Conservation (phyloP, 176 grass and related monocot species). For the Oryza meyeriana region DNA sequence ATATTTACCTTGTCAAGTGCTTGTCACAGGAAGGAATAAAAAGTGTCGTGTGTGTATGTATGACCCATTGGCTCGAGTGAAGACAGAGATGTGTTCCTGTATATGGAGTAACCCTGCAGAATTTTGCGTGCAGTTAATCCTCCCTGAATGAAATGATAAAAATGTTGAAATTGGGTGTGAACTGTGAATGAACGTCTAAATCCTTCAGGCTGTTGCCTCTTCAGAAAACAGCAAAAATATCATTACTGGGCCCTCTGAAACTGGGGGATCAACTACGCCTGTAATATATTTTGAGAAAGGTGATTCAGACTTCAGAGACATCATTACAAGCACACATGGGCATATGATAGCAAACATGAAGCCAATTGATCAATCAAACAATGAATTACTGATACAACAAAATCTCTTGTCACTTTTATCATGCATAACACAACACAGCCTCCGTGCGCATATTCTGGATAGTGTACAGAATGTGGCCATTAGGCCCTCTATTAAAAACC, state of each 20-base stretch:
- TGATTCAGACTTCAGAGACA: not conserved
- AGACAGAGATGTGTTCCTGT: not conserved
- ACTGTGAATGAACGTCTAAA: not conserved
- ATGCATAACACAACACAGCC: conserved; percentile 17
- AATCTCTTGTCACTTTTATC: conserved; percentile 27
- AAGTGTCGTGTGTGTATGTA: not conserved
- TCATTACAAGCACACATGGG: not conserved
- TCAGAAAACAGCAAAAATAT: not conserved
- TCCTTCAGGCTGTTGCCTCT: not conserved
- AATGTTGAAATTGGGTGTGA: not conserved
- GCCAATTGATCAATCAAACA: not conserved
- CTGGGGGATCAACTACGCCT: not conserved
- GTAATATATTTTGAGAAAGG: not conserved
- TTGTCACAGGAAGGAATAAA: not conserved
- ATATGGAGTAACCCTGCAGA: not conserved
- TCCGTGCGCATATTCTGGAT: conserved; percentile 9
- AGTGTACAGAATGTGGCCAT: conserved; percentile 17
- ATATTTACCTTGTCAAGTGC: not conserved
- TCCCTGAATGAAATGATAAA: not conserved
- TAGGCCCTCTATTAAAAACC: conserved; percentile 14
- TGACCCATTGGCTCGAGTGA: too few species aligned
- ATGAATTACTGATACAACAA: conserved; percentile 31
- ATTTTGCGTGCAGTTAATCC: not conserved
- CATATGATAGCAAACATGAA: not conserved
- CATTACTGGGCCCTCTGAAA: not conserved